A percentile compares a stretch with the other conserved stretches of the same genome.
Conservation (phyloP, 768 basidiomycete genomes). For the Mycena metata region DNA sequence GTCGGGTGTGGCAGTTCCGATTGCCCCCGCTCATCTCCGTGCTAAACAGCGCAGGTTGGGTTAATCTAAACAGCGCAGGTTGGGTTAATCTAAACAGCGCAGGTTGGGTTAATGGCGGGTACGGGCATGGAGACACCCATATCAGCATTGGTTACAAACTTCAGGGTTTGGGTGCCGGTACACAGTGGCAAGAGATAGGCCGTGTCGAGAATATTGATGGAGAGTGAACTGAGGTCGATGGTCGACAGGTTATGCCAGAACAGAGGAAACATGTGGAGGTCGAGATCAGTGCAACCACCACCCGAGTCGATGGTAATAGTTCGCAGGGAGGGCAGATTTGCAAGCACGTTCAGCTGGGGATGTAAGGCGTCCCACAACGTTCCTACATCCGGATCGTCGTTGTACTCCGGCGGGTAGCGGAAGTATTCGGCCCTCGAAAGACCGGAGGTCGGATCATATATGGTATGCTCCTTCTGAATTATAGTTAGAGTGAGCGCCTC, state of each 20-base stretch:
- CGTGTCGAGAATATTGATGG: too few species aligned
- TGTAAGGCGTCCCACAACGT: not conserved
- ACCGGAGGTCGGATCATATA: conserved; percentile 1
- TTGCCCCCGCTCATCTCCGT: too few species aligned
- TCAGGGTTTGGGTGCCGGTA: not conserved
- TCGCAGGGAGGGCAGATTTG: not conserved
- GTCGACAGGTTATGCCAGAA: conserved; percentile 6
- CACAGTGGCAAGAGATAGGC: not conserved
- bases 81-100: too few species aligned
- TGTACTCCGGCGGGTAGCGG: not conserved
- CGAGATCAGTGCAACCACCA: not conserved
- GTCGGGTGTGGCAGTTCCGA: too few species aligned
- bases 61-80: too few species aligned
- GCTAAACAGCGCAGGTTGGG: too few species aligned
- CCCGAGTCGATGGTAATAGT: not conserved
- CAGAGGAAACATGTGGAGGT: not conserved
- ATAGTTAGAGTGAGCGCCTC: not conserved
- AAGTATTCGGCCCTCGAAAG: conserved; percentile 8
- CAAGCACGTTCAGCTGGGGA: not conserved
- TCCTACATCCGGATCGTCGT: not conserved
- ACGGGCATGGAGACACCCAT: not conserved
- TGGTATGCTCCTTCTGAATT: not conserved
- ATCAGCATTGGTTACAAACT: not conserved
- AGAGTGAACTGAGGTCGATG: not conserved
- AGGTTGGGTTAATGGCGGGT: too few species aligned